phyloP scores from a whole-genome alignment of 441 rosid species.

The Breynia disticha region DNA sequence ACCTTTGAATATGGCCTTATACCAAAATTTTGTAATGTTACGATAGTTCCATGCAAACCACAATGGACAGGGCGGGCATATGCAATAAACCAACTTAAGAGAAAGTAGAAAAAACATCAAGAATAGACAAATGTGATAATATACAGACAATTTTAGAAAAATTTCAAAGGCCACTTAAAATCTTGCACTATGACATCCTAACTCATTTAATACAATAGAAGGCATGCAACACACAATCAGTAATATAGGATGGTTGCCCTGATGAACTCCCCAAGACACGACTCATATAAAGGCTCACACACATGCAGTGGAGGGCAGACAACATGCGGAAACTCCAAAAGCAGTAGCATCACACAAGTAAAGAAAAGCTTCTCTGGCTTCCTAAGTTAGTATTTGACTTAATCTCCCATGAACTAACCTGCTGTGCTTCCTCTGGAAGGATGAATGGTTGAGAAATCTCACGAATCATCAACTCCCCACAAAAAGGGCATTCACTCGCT shows the following conservation, averaged over 20 bases:
- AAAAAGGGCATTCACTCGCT: constrained; percentile 92
- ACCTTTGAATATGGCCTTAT: no score
- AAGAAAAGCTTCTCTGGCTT: constrained; percentile 55
- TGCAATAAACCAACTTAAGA: no score
- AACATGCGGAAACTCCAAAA: background rate
- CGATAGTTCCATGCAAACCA: no score
- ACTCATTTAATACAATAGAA: no score
- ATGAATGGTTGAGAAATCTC: constrained; percentile 74
- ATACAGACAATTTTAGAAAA: no score
- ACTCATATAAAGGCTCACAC: background rate
- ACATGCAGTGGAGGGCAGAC: background rate
- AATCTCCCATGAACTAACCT: constrained; percentile 80
- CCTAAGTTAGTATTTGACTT: constrained; percentile 53
- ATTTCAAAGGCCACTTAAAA: no score
- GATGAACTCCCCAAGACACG: background rate
- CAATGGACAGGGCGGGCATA: no score
- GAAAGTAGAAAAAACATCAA: no score
- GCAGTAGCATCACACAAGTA: constrained; percentile 39
- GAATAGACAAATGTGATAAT: no score
- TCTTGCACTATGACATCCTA: no score
- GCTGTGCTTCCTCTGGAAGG: constrained; percentile 57
- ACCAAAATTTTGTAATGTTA: no score
- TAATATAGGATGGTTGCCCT: background rate
- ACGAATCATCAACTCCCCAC: constrained; percentile 84
- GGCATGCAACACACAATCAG: no score